Percentiles rank a stretch among this genome's conserved stretches.
Evolutionary conservation across 2,329 filamentous ascomycete species (phyloP).

Genomic region (Pestalotiopsis sp.): DNA sequence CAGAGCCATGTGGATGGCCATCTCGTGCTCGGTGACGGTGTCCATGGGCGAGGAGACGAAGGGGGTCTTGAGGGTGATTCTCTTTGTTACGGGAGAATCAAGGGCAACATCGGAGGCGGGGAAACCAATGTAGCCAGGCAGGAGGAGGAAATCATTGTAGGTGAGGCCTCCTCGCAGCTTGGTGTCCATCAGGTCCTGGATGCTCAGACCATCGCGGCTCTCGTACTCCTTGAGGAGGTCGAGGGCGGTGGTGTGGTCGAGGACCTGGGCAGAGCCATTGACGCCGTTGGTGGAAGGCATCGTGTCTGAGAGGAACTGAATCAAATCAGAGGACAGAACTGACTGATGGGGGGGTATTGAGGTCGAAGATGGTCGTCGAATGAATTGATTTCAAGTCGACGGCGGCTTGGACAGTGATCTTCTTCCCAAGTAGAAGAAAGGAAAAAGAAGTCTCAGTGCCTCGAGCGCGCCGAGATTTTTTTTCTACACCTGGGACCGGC

Average conservation of each 20-base stretch:
- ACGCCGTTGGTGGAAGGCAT: slow-evolving; percentile 76
- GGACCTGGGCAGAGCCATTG: slow-evolving; percentile 55
- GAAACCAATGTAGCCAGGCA: slow-evolving; percentile 98
- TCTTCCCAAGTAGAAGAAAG: slow-evolving; percentile 55
- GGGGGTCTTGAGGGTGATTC: slow-evolving; percentile 93
- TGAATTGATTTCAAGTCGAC: slow-evolving; percentile 33
- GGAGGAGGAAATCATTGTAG: slow-evolving; percentile 97
- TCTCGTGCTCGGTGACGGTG: slow-evolving; percentile 98
- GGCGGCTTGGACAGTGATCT: slow-evolving; percentile 41
- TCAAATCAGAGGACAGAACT: slow-evolving; percentile 31
- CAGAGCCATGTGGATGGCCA: slow-evolving; percentile 96
- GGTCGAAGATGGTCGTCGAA: slow-evolving; percentile 43
- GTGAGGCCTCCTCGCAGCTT: slow-evolving; percentile 91
- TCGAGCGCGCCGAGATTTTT: slow-evolving; percentile 39
- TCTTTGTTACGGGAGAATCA: slow-evolving; percentile 91
- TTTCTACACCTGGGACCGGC: slow-evolving; percentile 18
- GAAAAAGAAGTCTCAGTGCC: slow-evolving; percentile 36
- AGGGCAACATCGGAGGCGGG: slow-evolving; percentile 85
- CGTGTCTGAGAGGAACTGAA: slow-evolving; percentile 29
- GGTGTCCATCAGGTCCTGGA: slow-evolving; percentile 86
- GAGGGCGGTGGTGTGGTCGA: slow-evolving; percentile 75
- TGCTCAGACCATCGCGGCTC: slow-evolving; percentile 81
- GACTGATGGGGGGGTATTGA: slow-evolving; percentile 33
- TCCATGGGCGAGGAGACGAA: slow-evolving; percentile 99
- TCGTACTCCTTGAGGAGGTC: slow-evolving; percentile 82